Evolutionary conservation across 2,329 filamentous ascomycete species (phyloP), one percentile per base, ranked within the genome.

Genomic region (Fusarium euwallaceae): DNA sequence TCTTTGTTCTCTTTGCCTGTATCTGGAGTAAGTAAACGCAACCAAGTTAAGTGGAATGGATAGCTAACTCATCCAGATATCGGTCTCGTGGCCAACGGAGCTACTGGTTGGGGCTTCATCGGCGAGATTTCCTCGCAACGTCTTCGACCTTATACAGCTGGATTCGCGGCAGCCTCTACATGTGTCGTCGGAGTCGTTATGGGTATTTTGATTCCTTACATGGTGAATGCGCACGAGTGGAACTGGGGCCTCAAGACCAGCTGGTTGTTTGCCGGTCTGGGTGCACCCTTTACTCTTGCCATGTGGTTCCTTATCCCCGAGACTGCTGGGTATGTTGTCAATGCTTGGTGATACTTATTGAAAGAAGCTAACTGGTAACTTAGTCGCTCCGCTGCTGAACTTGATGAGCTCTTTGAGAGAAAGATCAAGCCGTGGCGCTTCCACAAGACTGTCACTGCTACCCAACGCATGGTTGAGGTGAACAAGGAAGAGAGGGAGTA

Each of bases 171-270:
- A 1, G 80, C 81, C 0, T 4, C 78, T 70, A 29, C 76, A 66
- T 16, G 77, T 71, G 20, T 79, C 67, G n/a, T 76, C 61, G 67
- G 62, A 17, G 72, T 82, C 12, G 63, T 79, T 6, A 79, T 78
- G 61, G 78, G 70, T 4, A 65, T 80, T 4, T 68, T 81, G 5
- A 79, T 75, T 16, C 81, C 81, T 0, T 82, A 80, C 61, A 82
- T 82, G 79, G 70, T 82, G 9, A 82, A 82, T 24, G 71, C 69
- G 1, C 75, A 80, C 20, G 71, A 80, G 59, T 81, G 79, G 66
- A 76, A 80, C 48, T 82, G 80, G 80, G 78, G 78, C 0, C 76
- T 80, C 37, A 82, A 81, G 61, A 78, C 81, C 1, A 80, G 78
- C 9, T 81, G 79, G 64, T 78, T 83, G 22, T 82, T 79, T 51